These are phyloP conservation scores for Leishmania lainsoni DNA, from an alignment of 208 protist species.

Conservation along the genomic window DNA sequence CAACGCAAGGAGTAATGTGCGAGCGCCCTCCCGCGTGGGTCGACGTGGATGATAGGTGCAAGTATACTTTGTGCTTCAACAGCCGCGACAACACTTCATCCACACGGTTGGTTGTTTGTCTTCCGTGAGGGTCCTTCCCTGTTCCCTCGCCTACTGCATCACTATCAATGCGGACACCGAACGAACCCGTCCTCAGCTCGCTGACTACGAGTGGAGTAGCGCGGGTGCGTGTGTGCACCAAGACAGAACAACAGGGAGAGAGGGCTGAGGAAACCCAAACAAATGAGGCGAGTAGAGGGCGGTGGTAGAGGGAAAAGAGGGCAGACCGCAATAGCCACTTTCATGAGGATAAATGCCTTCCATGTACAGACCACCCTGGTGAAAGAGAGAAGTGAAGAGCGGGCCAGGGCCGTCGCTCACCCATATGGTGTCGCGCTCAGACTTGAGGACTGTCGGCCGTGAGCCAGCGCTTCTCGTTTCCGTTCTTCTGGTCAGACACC, in stretches of 20 bases:
- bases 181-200: not conserved
- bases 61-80: not conserved
- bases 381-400: not conserved
- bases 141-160: not conserved
- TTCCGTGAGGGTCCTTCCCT: not conserved
- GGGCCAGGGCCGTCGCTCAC: not conserved
- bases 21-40: not conserved
- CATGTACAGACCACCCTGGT: not conserved
- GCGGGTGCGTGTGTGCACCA: not conserved
- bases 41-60: not conserved
- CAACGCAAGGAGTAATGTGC: not conserved
- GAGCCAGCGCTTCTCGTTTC: not conserved
- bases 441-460: not conserved
- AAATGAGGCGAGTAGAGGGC: not conserved
- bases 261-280: constrained; percentile 1
- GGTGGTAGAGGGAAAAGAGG: not conserved
- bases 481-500: constrained; percentile 1
- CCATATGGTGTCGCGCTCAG: not conserved
- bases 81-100: not conserved
- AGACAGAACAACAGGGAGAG: constrained; percentile 10
- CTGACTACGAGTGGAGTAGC: not conserved
- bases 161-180: not conserved
- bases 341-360: not conserved
- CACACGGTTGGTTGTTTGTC: not conserved
- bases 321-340: not conserved